phyloP scores from a whole-genome alignment of 2,329 filamentous ascomycete species.

The Penicillium digitatum region DNA sequence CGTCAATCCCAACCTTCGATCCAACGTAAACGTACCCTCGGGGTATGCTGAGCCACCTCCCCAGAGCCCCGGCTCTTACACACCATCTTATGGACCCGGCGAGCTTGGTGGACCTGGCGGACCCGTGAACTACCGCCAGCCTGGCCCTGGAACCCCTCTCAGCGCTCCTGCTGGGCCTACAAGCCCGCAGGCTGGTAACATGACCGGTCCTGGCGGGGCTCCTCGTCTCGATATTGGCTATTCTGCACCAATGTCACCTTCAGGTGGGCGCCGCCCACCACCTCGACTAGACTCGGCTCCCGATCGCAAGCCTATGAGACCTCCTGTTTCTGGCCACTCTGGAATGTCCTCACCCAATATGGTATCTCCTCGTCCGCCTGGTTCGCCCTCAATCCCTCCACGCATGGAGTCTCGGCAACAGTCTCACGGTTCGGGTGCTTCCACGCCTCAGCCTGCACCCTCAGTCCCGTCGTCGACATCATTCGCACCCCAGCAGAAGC shows the following conservation, averaged over 20 bases:
- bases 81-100: constrained; percentile 31
- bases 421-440: constrained; percentile 37
- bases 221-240: constrained; percentile 47
- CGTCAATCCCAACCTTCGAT: constrained; percentile 47
- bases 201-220: constrained; percentile 28
- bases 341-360: constrained; percentile 18
- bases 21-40: constrained; percentile 36
- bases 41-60: constrained; percentile 27
- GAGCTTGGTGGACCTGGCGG: constrained; percentile 20
- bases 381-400: constrained; percentile 34
- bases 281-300: constrained; percentile 27
- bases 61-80: constrained; percentile 22
- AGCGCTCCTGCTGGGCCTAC: constrained; percentile 27
- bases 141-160: constrained; percentile 31
- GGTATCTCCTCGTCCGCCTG: constrained; percentile 25
- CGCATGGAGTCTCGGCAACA: constrained; percentile 33
- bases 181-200: constrained; percentile 28
- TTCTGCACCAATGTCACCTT: constrained; percentile 44
- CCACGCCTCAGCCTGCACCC: constrained; percentile 37
- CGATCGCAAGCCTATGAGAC: constrained; percentile 32
- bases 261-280: constrained; percentile 34
- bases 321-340: constrained; percentile 28
- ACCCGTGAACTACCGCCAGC: constrained; percentile 34
- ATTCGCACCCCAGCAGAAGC: constrained; percentile 39
- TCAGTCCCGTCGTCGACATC: constrained; percentile 16